Base-by-base conservation (phyloP, 345 rosid species). In the Eucalyptus regnans region DNA sequence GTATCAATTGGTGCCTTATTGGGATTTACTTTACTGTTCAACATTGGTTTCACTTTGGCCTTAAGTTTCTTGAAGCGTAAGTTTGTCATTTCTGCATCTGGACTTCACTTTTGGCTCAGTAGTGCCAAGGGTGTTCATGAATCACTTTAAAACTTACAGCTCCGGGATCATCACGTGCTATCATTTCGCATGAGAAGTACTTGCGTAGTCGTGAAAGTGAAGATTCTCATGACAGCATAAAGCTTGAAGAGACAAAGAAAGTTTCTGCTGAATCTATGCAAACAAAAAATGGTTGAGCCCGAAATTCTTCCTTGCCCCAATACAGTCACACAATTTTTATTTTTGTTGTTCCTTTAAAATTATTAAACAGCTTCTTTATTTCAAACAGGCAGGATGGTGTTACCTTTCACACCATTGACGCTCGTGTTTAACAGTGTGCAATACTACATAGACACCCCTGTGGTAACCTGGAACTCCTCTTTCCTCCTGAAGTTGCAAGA, bases 41-140 rank as follows among this genome's bases (percentile, higher is more conserved):
- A 96, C 91, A 81, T 87, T 56, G 94, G 95, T 43, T 95, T 95
- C 92, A 92, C 93, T 64, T 88, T 95, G 88, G 98, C 97, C 89
- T 92, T 97, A 76, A 94, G 90, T 91, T 95, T 94, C 92, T 89
- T 95, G 89, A 96, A 94, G 92, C 83, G 99, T 95, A 92, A 92
- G 96, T 89, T 81, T 86, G 22, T 81, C 81, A 50, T 29, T 83
- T 86, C 52, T 41, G 33, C 76, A 89, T 7, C 54, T 46, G 29
- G 52, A 25, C 64, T 18, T 79, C 43, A 33, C 31, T 50, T 90
- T 81, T 14, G 79, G 62, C 46, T 4, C 60, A 88, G 52, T 60
- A 50, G 44, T 31, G 50, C 49, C 60, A 81, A 20, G 60, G 76
- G 33, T 88, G 44, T 41, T 84, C 76, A 33, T 8, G n/a, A 87